Evolutionary conservation across 1,284 basidiomycete species (phyloP).

Genomic region (Somion occarium): DNA sequence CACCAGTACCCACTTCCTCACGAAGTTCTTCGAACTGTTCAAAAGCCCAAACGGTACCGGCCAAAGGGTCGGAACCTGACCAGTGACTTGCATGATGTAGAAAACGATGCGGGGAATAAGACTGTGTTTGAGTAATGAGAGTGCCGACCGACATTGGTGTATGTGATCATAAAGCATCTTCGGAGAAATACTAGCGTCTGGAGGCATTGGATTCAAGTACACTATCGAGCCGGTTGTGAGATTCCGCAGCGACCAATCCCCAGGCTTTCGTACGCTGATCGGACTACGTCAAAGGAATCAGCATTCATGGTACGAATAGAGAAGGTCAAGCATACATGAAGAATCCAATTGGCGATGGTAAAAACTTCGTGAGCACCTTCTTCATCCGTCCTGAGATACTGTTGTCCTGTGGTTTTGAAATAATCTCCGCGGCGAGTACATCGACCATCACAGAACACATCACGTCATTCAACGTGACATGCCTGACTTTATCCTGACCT

Average conservation of each 20-base stretch:
- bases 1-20: constrained; percentile 17
- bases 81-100: constrained; percentile 21
- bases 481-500: constrained; percentile 16
- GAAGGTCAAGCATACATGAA: constrained; percentile 18
- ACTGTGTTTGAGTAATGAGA: constrained; percentile 26
- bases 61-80: constrained; percentile 21
- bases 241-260: constrained; percentile 26
- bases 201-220: constrained; percentile 19
- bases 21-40: constrained; percentile 9
- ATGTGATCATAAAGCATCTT: constrained; percentile 20
- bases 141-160: constrained; percentile 23
- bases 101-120: constrained; percentile 22
- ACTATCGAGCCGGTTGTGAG: constrained; percentile 22
- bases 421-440: constrained; percentile 19
- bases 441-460: constrained; percentile 28
- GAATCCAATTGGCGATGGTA: constrained; percentile 21
- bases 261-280: constrained; percentile 22
- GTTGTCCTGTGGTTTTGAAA: constrained; percentile 9
- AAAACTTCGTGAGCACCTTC: constrained; percentile 12
- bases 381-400: constrained; percentile 13
- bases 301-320: not conserved
- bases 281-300: constrained; percentile 15
- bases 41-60: constrained; percentile 22
- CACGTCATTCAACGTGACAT: constrained; percentile 29
- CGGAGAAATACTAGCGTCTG: constrained; percentile 9